Percentiles rank a stretch among this genome's conserved stretches.
These are phyloP conservation scores for Melanomma pulvis-pyrius DNA, from an alignment of 495 filamentous ascomycete species.

Conservation along the genomic window DNA sequence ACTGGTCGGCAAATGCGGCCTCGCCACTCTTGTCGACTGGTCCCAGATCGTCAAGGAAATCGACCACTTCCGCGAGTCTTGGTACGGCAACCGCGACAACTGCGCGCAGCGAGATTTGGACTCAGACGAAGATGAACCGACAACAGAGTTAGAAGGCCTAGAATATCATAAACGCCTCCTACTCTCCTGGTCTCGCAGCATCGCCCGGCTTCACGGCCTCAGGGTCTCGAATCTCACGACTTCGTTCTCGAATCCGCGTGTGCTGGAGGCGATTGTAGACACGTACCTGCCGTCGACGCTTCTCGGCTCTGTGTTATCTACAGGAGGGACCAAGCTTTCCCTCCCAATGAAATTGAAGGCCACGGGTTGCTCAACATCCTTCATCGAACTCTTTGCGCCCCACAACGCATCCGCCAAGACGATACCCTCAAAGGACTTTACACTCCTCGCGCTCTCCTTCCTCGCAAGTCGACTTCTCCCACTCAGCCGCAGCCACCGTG, in stretches of 20 bases:
- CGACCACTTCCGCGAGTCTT: conserved; percentile 27
- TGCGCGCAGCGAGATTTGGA: conserved; percentile 23
- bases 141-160: conserved; percentile 33
- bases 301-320: not conserved
- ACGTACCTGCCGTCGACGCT: conserved; percentile 53
- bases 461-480: conserved; percentile 65
- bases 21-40: conserved; percentile 59
- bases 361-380: conserved; percentile 45
- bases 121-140: conserved; percentile 27
- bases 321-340: not conserved
- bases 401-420: conserved; percentile 8
- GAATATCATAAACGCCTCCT: conserved; percentile 51
- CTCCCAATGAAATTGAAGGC: conserved; percentile 40
- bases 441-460: conserved; percentile 60
- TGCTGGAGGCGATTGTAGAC: conserved; percentile 62
- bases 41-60: conserved; percentile 58
- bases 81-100: conserved; percentile 38
- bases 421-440: conserved; percentile 55
- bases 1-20: conserved; percentile 60
- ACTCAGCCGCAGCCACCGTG: conserved; percentile 54
- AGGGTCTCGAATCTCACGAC: conserved; percentile 61
- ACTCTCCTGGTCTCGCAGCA: conserved; percentile 57
- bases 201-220: conserved; percentile 54
- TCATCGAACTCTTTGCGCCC: conserved; percentile 43
- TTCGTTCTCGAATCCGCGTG: conserved; percentile 59